Conservation (phyloP, 345 rosid species). For the Euphorbia peplus region DNA sequence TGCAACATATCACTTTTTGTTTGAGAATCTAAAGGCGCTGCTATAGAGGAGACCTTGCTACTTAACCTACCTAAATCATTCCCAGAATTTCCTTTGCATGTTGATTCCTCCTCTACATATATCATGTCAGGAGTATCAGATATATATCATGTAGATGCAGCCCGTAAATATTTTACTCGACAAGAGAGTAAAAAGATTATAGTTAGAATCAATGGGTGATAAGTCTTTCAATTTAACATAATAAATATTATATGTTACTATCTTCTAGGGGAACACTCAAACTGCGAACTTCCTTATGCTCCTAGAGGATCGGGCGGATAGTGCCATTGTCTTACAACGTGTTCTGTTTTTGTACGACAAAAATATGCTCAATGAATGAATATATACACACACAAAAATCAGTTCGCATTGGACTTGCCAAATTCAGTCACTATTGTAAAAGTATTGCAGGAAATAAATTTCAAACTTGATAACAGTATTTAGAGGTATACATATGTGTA, state of each 20-base stretch:
- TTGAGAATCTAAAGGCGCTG: conserved; percentile 10
- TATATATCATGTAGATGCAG: neutral
- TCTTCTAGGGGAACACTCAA: neutral
- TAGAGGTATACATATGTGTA: too few relatives aligned
- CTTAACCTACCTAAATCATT: conserved; percentile 23
- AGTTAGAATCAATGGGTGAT: neutral
- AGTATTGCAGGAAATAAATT: too few relatives aligned
- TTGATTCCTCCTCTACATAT: conserved; percentile 9
- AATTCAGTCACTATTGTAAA: too few relatives aligned
- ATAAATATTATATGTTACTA: neutral
- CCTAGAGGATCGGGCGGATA: neutral
- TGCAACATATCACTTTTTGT: conserved; percentile 24
- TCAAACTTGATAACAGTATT: too few relatives aligned
- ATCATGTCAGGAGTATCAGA: conserved; percentile 1
- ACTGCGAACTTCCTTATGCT: neutral
- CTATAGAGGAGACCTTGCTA: conserved; percentile 16
- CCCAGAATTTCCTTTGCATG: conserved; percentile 25
- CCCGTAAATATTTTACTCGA: too few relatives aligned
- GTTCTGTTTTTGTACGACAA: neutral
- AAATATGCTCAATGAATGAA: neutral
- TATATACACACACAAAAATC: too few relatives aligned
- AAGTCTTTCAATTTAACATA: neutral
- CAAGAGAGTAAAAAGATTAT: too few relatives aligned
- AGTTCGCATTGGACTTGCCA: too few relatives aligned
- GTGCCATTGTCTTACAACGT: neutral